These are phyloP conservation scores for Butyriboletus loyo DNA, from an alignment of 768 basidiomycete species.

Conservation along the genomic window DNA sequence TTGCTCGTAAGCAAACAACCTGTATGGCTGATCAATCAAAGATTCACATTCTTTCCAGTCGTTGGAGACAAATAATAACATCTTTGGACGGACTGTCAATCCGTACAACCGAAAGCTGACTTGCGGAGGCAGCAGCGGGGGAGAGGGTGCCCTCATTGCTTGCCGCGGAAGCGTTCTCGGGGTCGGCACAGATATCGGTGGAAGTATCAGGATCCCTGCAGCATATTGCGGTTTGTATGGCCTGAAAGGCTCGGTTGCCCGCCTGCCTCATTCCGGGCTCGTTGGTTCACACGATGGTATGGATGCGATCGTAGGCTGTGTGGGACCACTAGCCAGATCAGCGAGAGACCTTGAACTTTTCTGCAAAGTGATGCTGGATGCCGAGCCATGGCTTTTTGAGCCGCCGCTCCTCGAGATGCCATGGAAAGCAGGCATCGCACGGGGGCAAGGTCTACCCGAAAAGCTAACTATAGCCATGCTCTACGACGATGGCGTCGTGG, in stretches of 20 bases:
- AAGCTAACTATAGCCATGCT: slow-evolving; percentile 46
- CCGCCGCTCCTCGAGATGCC: slow-evolving; percentile 48
- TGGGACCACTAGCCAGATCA: slow-evolving; percentile 49
- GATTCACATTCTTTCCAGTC: slow-evolving; percentile 33
- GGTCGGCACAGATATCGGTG: slow-evolving; percentile 49
- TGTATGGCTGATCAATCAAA: not conserved
- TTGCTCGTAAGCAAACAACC: slow-evolving; percentile 38
- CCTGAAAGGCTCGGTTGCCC: slow-evolving; percentile 46
- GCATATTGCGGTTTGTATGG: slow-evolving; percentile 42
- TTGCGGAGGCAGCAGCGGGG: slow-evolving; percentile 47
- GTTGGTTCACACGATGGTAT: slow-evolving; percentile 50
- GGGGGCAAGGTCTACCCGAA: slow-evolving; percentile 37
- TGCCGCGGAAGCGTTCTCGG: slow-evolving; percentile 40
- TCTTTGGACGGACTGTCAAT: slow-evolving; percentile 62
- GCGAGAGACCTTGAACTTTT: slow-evolving; percentile 48
- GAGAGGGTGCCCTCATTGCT: slow-evolving; percentile 46
- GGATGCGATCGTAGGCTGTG: slow-evolving; percentile 50
- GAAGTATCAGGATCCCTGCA: slow-evolving; percentile 43
- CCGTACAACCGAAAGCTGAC: slow-evolving; percentile 53
- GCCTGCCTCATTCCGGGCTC: slow-evolving; percentile 50
- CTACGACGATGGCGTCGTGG: slow-evolving; percentile 50
- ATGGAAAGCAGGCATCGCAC: slow-evolving; percentile 41
- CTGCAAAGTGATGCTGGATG: slow-evolving; percentile 44
- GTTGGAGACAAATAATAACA: slow-evolving; percentile 51
- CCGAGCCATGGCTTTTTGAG: slow-evolving; percentile 46